phyloP scores from a whole-genome alignment of 2,329 filamentous ascomycete genomes.

The Xylaria digitata region DNA sequence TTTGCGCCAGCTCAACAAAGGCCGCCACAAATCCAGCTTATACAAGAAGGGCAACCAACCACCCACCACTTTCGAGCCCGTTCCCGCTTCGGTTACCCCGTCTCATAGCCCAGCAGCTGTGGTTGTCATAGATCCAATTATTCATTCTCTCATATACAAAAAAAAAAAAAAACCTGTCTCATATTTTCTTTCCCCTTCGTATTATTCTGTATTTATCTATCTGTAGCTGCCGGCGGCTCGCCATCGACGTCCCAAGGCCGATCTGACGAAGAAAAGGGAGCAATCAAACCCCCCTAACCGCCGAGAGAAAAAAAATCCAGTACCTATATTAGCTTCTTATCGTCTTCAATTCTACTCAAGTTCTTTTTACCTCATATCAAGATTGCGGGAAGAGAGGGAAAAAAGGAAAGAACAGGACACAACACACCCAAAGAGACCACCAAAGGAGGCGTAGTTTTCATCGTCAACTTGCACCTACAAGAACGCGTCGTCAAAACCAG shows the following conservation, averaged over 20 bases:
- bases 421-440: neutral
- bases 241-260: conserved; percentile 43
- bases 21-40: conserved; percentile 36
- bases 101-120: conserved; percentile 43
- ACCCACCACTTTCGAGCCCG: conserved; percentile 39
- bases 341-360: conserved; percentile 29
- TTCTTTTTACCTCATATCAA: conserved; percentile 14
- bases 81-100: conserved; percentile 34
- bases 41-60: conserved; percentile 48
- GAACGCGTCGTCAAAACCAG: neutral
- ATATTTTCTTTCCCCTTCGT: conserved; percentile 24
- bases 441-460: neutral
- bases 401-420: neutral
- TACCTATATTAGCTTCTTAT: conserved; percentile 34
- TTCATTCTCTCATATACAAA: conserved; percentile 44
- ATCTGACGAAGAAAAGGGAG: conserved; percentile 21
- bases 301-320: conserved; percentile 12
- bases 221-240: conserved; percentile 49
- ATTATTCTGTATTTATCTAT: conserved; percentile 22
- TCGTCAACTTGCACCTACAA: neutral
- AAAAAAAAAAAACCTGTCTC: conserved; percentile 5
- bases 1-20: conserved; percentile 42
- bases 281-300: conserved; percentile 4
- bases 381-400: neutral
- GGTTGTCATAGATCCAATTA: conserved; percentile 46